phyloP scores from a whole-genome alignment of 306 rosid species.

The Castanea sativa region DNA sequence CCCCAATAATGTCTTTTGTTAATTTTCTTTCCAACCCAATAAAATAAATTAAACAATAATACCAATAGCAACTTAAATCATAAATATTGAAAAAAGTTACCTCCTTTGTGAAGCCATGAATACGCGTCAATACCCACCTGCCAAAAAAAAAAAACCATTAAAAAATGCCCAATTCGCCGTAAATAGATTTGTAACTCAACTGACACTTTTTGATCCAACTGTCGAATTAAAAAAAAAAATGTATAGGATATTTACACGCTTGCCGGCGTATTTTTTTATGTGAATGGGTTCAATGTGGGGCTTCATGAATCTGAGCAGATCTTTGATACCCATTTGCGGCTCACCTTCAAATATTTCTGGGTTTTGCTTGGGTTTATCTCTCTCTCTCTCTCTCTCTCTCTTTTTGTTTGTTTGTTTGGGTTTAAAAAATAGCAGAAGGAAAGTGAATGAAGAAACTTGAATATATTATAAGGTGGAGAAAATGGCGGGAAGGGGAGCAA shows the following conservation, averaged over 20 bases:
- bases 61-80: neutral
- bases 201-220: too few species aligned
- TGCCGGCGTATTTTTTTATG: constrained; percentile 71
- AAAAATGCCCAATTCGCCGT: neutral
- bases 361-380: constrained; percentile 26
- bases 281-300: constrained; percentile 68
- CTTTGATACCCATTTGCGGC: constrained; percentile 80
- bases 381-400: neutral
- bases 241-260: constrained; percentile 49
- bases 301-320: constrained; percentile 90
- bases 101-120: constrained; percentile 98
- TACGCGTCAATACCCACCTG: constrained; percentile 98
- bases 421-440: neutral
- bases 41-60: neutral
- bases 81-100: constrained; percentile 23
- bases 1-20: neutral
- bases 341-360: constrained; percentile 13
- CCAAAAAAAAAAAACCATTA: neutral
- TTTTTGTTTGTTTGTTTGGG: neutral
- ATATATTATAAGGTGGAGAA: constrained; percentile 20
- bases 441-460: neutral
- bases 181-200: too few species aligned
- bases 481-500: constrained; percentile 62
- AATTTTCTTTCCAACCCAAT: neutral
- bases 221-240: neutral